Percentiles rank a stretch among this genome's conserved stretches.
These are phyloP conservation scores for Coffea humblotiana DNA, from an alignment of 305 asterid genomes.

Conservation along the genomic window DNA sequence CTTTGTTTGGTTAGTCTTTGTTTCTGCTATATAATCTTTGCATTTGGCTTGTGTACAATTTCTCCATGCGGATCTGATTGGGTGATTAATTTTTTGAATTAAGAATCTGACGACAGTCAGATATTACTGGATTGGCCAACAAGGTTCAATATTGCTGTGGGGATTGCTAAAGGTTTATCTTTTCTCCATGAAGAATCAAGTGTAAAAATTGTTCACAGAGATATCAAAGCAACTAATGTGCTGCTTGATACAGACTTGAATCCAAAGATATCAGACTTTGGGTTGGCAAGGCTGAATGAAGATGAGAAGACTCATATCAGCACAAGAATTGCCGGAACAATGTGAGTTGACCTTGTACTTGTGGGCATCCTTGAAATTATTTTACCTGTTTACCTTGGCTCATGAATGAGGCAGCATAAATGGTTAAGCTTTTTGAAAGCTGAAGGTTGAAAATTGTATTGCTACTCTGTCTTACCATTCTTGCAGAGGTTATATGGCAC, in stretches of 20 bases:
- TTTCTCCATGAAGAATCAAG: constrained; percentile 91
- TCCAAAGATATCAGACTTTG: constrained; percentile 95
- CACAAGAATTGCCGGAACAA: constrained; percentile 94
- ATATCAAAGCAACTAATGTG: constrained; percentile 90
- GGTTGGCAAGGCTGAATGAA: constrained; percentile 86
- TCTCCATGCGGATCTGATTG: constrained; percentile 6
- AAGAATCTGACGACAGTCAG: constrained; percentile 52
- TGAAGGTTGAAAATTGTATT: not conserved
- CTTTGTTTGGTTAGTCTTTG: constrained; percentile 54
- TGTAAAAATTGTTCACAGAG: constrained; percentile 89
- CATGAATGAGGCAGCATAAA: not conserved
- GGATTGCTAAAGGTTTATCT: constrained; percentile 86
- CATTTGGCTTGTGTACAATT: not conserved
- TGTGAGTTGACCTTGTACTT: constrained; percentile 44
- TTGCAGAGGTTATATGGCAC: constrained; percentile 98
- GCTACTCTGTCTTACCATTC: constrained; percentile 4
- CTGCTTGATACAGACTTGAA: constrained; percentile 69
- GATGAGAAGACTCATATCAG: constrained; percentile 85
- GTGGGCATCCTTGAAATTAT: not conserved
- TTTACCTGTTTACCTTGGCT: not conserved
- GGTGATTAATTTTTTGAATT: constrained; percentile 17
- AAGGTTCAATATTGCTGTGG: constrained; percentile 68
- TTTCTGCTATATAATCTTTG: not conserved
- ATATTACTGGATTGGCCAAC: constrained; percentile 80
- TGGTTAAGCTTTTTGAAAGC: not conserved